Base-by-base conservation (phyloP, 306 rosid species). In the Quercus suber region DNA sequence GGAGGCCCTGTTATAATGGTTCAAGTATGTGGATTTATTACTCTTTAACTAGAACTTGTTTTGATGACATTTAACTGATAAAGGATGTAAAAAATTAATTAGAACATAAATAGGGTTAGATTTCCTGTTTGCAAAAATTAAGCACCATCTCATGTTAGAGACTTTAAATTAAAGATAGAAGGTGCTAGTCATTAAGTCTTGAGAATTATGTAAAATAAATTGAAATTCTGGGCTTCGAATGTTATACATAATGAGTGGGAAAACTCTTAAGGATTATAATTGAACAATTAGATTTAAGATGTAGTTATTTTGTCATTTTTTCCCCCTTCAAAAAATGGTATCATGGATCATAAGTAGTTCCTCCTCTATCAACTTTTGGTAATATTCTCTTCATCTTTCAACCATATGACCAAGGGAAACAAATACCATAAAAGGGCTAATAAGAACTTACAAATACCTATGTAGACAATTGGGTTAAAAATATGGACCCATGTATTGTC, bases 1-100 rank as follows among this genome's bases (percentile, higher is more conserved):
- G 96, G 97, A 63, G 97, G 99, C 68, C 97, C 97, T 69, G 83
- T 94, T 55, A 84, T 94, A 87, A 94, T 94, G 97, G 94, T 92
- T 83, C 99, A 94, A 92, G 97, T 94, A 74, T 75, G 91, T 72
- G 58, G 75, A 61, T 65, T 73, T 63, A 56, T 28, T 64, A 43
- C 25, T 1, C 75, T 73, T n/a, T 6, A 19, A 52, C 7, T 77
- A 49, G 67, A 67, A 52, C 30, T 64, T 49, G 53, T 69, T 23
- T 77, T 58, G 12, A 41, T 59, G 79, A 8, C 12, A 65, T 71
- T 80, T 52, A 64, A 69, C 51, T 41, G 49, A 35, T 55, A 41
- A 76, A 15, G 18, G 18, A 53, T 6, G 17, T 30, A 55, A 35
- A 23, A 55, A 14, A 12, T 68, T 27, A 14, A 28, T 4, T 2